Percentiles rank a stretch among this genome's conserved stretches.
These are phyloP conservation scores for Cutaneotrichosporon cavernicola DNA, from an alignment of 1,284 basidiomycete genomes.

Conservation along the genomic window DNA sequence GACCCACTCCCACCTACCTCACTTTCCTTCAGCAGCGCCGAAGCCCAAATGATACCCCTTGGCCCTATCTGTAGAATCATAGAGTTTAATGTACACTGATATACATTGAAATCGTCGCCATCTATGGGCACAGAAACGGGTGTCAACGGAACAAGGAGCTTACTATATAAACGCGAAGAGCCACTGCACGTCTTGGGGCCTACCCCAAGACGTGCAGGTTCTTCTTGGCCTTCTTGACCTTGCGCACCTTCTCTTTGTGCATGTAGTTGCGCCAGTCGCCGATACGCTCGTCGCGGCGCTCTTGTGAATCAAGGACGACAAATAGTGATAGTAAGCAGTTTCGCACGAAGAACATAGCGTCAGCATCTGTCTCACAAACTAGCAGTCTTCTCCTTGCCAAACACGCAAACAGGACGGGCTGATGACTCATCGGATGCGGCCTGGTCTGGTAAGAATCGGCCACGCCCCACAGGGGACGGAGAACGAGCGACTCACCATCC, in stretches of 20 bases:
- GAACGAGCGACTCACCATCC: constrained; percentile 54
- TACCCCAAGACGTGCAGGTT: constrained; percentile 46
- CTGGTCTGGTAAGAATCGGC: constrained; percentile 18
- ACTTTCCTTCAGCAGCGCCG: neutral
- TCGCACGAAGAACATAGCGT: constrained; percentile 23
- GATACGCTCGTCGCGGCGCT: constrained; percentile 49
- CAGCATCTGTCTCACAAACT: constrained; percentile 32
- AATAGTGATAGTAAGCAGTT: constrained; percentile 19
- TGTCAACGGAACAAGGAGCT: neutral
- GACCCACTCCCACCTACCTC: neutral
- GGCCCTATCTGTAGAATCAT: neutral
- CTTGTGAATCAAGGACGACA: constrained; percentile 23
- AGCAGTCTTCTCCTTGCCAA: constrained; percentile 1
- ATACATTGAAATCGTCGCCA: neutral
- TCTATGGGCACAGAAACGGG: neutral
- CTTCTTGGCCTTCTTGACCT: constrained; percentile 48
- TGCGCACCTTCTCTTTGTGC: constrained; percentile 35
- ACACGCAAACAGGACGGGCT: constrained; percentile 3
- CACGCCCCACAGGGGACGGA: constrained; percentile 4
- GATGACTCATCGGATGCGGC: constrained; percentile 7
- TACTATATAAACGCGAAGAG: neutral
- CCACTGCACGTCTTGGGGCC: neutral
- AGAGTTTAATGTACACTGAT: constrained; percentile 3
- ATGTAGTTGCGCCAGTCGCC: constrained; percentile 48
- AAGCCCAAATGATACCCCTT: neutral